These are phyloP conservation scores for Clavispora santaluciae DNA, from an alignment of 805 yeast species.

Conservation along the genomic window DNA sequence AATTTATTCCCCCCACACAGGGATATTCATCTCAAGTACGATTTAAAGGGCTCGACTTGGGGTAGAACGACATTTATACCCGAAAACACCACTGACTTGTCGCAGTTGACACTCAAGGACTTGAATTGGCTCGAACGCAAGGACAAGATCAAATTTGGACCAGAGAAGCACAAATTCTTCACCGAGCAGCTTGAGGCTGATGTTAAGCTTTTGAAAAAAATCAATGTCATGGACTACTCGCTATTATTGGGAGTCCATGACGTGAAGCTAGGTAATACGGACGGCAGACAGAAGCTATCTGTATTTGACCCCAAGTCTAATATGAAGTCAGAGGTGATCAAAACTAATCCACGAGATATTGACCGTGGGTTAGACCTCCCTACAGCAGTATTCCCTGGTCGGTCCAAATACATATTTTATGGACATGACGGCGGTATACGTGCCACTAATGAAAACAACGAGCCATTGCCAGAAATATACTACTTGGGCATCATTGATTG, in stretches of 20 bases:
- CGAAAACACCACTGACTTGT: conserved; percentile 16
- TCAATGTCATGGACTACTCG: conserved; percentile 95
- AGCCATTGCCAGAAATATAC: conserved; percentile 65
- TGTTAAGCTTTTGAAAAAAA: conserved; percentile 61
- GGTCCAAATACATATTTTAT: conserved; percentile 57
- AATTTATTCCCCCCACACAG: conserved; percentile 92
- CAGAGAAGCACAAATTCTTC: conserved; percentile 55
- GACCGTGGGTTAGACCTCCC: conserved; percentile 41
- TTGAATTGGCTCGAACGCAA: conserved; percentile 76
- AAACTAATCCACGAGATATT: conserved; percentile 44
- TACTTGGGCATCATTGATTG: conserved; percentile 94
- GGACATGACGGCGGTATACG: conserved; percentile 81
- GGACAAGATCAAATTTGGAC: conserved; percentile 69
- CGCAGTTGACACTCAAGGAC: conserved; percentile 67
- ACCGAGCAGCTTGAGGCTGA: conserved; percentile 71
- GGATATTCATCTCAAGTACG: conserved; percentile 80
- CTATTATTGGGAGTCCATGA: conserved; percentile 85
- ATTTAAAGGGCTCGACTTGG: conserved; percentile 87
- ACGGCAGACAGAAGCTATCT: conserved; percentile 34
- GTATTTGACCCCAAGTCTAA: conserved; percentile 41
- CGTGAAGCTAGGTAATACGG: conserved; percentile 50
- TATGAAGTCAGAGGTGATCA: conserved; percentile 35
- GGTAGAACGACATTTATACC: conserved; percentile 57
- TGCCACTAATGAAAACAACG: conserved; percentile 60
- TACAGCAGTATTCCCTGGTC: conserved; percentile 39